Percentiles rank a stretch among this genome's conserved stretches.
Conservation (phyloP, 768 basidiomycete species). For the Vararia minispora region DNA sequence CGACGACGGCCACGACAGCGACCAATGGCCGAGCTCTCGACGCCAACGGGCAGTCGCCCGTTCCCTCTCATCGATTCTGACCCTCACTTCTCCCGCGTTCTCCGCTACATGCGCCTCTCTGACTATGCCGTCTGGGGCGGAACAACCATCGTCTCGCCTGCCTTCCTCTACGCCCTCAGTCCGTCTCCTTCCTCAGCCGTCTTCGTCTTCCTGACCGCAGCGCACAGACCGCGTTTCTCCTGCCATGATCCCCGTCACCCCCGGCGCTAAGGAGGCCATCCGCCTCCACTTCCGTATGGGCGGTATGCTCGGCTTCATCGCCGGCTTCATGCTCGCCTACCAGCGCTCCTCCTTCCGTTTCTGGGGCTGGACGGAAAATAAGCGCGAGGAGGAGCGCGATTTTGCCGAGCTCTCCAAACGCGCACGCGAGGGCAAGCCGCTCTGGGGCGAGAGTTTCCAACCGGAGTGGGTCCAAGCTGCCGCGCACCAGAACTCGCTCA, state of each 20-base stretch:
- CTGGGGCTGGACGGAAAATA: slow-evolving; percentile 92
- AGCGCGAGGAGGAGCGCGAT: slow-evolving; percentile 70
- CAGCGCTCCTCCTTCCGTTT: slow-evolving; percentile 85
- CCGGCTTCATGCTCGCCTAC: slow-evolving; percentile 90
- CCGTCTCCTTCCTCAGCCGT: slow-evolving; percentile 22
- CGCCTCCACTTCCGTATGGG: slow-evolving; percentile 46
- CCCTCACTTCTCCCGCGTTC: slow-evolving; percentile 79
- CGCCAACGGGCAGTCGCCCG: slow-evolving; percentile 48
- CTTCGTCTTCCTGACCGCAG: no score
- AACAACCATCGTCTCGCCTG: slow-evolving; percentile 72
- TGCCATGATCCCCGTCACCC: no score
- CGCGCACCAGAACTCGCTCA: slow-evolving; percentile 81
- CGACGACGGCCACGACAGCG: neutral
- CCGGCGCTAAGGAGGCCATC: no score
- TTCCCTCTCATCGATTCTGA: slow-evolving; percentile 93
- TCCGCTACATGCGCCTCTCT: slow-evolving; percentile 78
- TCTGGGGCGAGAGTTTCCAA: slow-evolving; percentile 79
- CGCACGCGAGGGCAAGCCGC: slow-evolving; percentile 65
- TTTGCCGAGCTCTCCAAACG: slow-evolving; percentile 66
- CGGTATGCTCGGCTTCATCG: slow-evolving; percentile 73
- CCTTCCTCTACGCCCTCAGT: slow-evolving; percentile 79
- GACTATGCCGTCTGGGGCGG: slow-evolving; percentile 84
- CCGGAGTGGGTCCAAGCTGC: slow-evolving; percentile 79
- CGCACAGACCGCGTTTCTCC: no score
- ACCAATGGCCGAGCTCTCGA: no score